These are phyloP conservation scores for Psilocybe sp. DNA, from an alignment of 768 basidiomycete genomes.

Conservation along the genomic window DNA sequence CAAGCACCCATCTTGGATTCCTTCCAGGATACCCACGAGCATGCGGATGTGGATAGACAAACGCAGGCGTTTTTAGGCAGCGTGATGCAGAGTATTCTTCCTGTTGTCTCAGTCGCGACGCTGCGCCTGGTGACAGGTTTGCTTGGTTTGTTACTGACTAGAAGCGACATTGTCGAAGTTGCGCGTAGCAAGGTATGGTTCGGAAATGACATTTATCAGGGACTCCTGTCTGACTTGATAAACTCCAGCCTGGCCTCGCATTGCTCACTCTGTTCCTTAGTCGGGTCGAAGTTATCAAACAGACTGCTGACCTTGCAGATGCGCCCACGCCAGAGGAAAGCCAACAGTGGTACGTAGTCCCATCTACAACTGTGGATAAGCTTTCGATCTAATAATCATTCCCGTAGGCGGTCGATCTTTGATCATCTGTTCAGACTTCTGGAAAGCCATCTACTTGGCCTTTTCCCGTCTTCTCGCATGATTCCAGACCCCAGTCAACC, in stretches of 20 bases:
- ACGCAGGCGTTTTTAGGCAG: slow-evolving; percentile 86
- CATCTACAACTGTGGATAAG: neutral
- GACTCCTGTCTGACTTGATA: slow-evolving; percentile 6
- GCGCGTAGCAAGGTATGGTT: slow-evolving; percentile 76
- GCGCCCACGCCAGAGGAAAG: slow-evolving; percentile 69
- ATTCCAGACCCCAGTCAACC: slow-evolving; percentile 32
- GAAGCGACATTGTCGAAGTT: slow-evolving; percentile 69
- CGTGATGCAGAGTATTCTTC: slow-evolving; percentile 84
- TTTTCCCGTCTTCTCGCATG: slow-evolving; percentile 90
- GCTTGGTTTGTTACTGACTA: slow-evolving; percentile 76
- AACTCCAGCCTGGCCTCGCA: slow-evolving; percentile 79
- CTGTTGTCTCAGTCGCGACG: slow-evolving; percentile 74
- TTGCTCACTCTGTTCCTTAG: slow-evolving; percentile 89
- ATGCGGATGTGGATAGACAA: slow-evolving; percentile 77
- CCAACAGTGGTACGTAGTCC: slow-evolving; percentile 57
- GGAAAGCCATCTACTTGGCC: slow-evolving; percentile 66
- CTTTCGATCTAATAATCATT: neutral
- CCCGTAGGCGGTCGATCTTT: slow-evolving; percentile 78
- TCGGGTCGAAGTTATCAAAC: slow-evolving; percentile 90
- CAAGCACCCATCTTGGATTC: slow-evolving; percentile 72
- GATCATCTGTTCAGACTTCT: slow-evolving; percentile 83
- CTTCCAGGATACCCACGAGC: slow-evolving; percentile 56
- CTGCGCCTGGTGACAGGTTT: slow-evolving; percentile 85
- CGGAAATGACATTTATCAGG: neutral
- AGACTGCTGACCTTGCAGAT: slow-evolving; percentile 58